Evolutionary conservation across 257 asterid genomes (phyloP).

Genomic region (Gentiana macrophylla): DNA sequence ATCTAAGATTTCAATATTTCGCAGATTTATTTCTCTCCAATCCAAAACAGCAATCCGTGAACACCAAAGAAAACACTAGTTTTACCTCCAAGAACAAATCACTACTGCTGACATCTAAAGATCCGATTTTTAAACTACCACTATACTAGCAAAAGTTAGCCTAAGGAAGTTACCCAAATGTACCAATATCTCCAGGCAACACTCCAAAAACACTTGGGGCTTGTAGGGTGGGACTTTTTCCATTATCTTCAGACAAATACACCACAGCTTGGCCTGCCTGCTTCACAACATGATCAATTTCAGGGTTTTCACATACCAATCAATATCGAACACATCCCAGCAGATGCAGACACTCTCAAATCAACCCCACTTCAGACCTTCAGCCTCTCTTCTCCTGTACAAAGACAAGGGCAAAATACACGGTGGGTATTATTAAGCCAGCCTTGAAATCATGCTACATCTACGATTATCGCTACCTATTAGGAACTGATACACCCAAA

Average conservation of each 20-base stretch:
- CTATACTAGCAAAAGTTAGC: background rate
- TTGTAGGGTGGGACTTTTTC: too few relatives aligned
- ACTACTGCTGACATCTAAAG: too few relatives aligned
- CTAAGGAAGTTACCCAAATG: background rate
- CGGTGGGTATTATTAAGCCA: constrained; percentile 54
- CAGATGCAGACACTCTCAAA: constrained; percentile 19
- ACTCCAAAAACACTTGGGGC: background rate
- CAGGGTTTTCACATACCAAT: constrained; percentile 19
- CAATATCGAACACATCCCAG: constrained; percentile 27
- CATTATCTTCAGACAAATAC: too few relatives aligned
- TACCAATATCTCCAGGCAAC: constrained; percentile 10
- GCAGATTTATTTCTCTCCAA: too few relatives aligned
- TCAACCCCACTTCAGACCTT: constrained; percentile 27
- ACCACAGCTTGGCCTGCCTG: constrained; percentile 21
- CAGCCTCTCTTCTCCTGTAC: constrained; percentile 62
- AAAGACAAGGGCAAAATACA: constrained; percentile 72
- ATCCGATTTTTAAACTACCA: too few relatives aligned
- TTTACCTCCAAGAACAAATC: too few relatives aligned
- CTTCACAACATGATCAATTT: constrained; percentile 11
- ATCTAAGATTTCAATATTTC: too few relatives aligned
- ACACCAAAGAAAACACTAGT: too few relatives aligned
- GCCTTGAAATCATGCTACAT: constrained; percentile 48
- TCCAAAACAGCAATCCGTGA: too few relatives aligned
- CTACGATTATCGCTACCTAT: constrained; percentile 46
- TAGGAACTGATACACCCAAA: constrained; percentile 34